Evolutionary conservation across 495 filamentous ascomycete genomes (phyloP).

Genomic region (Endocarpon pusillum): DNA sequence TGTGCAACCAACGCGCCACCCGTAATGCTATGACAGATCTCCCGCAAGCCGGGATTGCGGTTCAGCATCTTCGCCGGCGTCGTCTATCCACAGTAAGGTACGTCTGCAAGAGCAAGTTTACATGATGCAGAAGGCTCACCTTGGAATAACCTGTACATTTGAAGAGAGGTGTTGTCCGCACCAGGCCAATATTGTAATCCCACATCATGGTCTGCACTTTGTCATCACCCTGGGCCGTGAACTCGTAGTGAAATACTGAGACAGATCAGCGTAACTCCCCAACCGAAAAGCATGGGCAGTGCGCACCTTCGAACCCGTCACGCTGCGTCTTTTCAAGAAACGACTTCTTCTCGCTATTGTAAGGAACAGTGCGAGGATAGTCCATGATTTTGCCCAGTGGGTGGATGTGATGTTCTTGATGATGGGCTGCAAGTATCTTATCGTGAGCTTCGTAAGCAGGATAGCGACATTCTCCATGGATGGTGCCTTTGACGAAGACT

Average conservation of each 20-base stretch:
- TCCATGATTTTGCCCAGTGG: conserved; percentile 52
- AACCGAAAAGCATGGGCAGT: not conserved
- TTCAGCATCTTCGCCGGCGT: conserved; percentile 67
- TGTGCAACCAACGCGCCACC: conserved; percentile 79
- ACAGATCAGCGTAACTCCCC: conserved; percentile 2
- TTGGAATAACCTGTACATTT: conserved; percentile 77
- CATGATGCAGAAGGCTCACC: conserved; percentile 26
- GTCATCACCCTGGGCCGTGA: conserved; percentile 50
- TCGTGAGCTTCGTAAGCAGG: conserved; percentile 47
- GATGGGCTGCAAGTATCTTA: conserved; percentile 32
- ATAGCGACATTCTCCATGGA: conserved; percentile 47
- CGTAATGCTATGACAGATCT: conserved; percentile 86
- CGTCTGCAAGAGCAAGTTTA: conserved; percentile 2
- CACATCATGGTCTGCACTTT: conserved; percentile 69
- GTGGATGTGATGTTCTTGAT: conserved; percentile 43
- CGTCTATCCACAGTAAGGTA: conserved; percentile 37
- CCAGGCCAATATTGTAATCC: conserved; percentile 94
- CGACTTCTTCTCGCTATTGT: conserved; percentile 80
- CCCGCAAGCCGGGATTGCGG: conserved; percentile 61
- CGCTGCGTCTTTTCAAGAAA: conserved; percentile 73
- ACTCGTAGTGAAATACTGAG: conserved; percentile 83
- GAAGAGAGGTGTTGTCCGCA: conserved; percentile 88
- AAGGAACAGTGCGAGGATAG: conserved; percentile 68
- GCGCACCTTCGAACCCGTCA: conserved; percentile 71
- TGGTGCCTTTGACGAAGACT: conserved; percentile 36